phyloP scores from a whole-genome alignment of 306 rosid species.

The apple (Malus domestica) region ASM211411v1 NC_041796.1:18471001-18471500 shows the following conservation, averaged over 20 bases:
- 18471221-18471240: conserved; percentile 38
- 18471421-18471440: too few species aligned
- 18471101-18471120: conserved; percentile 9
- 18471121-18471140: conserved; percentile 8
- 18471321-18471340: too few species aligned
- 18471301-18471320: not conserved
- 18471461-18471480: too few species aligned
- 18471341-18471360: too few species aligned
- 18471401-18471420: too few species aligned
- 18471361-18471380: too few species aligned
- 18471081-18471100: conserved; percentile 8
- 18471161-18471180: conserved; percentile 88
- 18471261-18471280: not conserved
- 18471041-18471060: not conserved
- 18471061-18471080: not conserved
- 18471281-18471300: not conserved
- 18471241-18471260: conserved; percentile 49
- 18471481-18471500: too few species aligned
- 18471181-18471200: conserved; percentile 66
- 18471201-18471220: conserved; percentile 39
- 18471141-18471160: conserved; percentile 62
- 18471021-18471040: not conserved
- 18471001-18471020: conserved; percentile 28
- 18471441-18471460: too few species aligned
- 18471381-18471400: too few species aligned